Evolutionary conservation across 495 filamentous ascomycete species (phyloP), one percentile per base, ranked within the genome.

Genomic region (Podospora fimiseda): DNA sequence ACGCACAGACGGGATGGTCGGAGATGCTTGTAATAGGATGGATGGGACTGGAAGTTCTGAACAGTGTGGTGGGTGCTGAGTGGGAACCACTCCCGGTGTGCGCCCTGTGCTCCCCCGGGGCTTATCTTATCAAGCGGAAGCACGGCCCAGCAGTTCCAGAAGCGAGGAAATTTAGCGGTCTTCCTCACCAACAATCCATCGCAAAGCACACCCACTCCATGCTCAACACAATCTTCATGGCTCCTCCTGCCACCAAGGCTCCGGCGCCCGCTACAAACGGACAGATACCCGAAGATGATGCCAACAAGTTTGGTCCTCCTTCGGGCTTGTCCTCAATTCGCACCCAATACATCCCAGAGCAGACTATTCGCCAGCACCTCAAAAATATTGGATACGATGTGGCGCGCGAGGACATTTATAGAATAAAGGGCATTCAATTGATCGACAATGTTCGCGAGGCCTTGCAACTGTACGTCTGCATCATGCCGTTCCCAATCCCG

Each of bases 391-490:
- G 66, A 30, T 64, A 67, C 45, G 70, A 75, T 47, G 60, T 66
- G 48, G 64, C 70, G 2, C 60, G 67, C 15, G 89, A 95, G 60
- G 87, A 90, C 55, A 74, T 64, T 27, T 73, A 84, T 44, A 80
- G 89, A 30, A 65, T 94, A 15, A 84, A 87, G 55, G 90, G 89
- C 33, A 82, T 94, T 0, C 75, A 84, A 6, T 86, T 88, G 80
- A 88, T 95, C 45, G 87, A 92, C 63, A 84, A 78, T 61, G 85
- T 90, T 11, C 78, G 90, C 20, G 80, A 79, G 54, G 76, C 73
- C 33, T 70, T 95, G 27, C 80, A 83, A 51, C 71, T 95, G 84
- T 91, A 74, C 56, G 79, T 72, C 33, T 8, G 4, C 36, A 18
- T 14, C 18, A 16, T 19, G 27, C 5, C 6, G 30, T 11, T 2